These are phyloP conservation scores for Penicillium sp. DNA, from an alignment of 2,329 filamentous ascomycete genomes.

Conservation along the genomic window DNA sequence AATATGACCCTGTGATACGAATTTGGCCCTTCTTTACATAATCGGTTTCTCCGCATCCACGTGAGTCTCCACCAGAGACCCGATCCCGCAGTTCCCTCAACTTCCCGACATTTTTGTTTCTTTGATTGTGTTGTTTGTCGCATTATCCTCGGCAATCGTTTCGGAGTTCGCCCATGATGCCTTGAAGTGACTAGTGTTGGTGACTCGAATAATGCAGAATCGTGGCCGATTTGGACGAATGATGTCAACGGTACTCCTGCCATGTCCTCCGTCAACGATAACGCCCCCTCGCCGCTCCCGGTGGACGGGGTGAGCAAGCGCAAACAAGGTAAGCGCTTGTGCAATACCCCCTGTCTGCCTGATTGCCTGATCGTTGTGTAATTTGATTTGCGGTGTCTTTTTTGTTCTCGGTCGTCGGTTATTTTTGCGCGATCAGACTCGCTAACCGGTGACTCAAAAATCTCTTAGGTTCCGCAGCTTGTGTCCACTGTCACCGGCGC, in stretches of 20 bases:
- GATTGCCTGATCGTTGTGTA: neutral
- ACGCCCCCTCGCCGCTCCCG: conserved; percentile 32
- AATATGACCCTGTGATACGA: neutral
- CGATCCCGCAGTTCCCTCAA: conserved; percentile 27
- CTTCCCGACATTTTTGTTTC: conserved; percentile 28
- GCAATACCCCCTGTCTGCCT: neutral
- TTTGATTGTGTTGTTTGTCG: conserved; percentile 18
- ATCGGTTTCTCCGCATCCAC: conserved; percentile 29
- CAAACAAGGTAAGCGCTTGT: conserved; percentile 36
- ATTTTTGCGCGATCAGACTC: neutral
- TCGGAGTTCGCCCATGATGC: conserved; percentile 19
- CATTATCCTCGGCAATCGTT: conserved; percentile 20
- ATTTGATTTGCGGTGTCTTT: neutral
- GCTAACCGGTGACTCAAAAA: conserved; percentile 20
- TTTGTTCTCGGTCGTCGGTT: neutral
- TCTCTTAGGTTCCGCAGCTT: conserved; percentile 44
- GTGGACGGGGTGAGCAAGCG: conserved; percentile 41
- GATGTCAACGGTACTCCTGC: conserved; percentile 31
- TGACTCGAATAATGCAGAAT: conserved; percentile 24
- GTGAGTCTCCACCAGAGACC: conserved; percentile 25
- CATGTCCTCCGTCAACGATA: conserved; percentile 41
- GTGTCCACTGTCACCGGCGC: conserved; percentile 51
- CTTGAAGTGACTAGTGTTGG: conserved; percentile 13
- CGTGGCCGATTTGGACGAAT: conserved; percentile 25
- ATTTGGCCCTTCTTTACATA: conserved; percentile 18